Percentiles rank a stretch among this genome's conserved stretches.
phyloP scores from a whole-genome alignment of 2,329 filamentous ascomycete genomes.

The Harringtonia lauricola region DNA sequence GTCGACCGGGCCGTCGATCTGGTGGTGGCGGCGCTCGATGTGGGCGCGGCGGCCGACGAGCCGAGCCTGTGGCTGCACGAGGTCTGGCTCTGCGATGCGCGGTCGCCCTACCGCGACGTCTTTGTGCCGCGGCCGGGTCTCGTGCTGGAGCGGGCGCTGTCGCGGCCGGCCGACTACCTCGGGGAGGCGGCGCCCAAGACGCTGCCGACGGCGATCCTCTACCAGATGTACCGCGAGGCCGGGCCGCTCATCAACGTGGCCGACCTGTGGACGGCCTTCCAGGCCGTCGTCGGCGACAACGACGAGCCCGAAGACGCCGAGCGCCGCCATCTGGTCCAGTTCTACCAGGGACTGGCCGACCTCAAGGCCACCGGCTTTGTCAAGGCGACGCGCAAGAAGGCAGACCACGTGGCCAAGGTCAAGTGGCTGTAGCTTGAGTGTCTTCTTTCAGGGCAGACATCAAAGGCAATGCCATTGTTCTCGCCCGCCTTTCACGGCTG shows the following conservation, averaged over 20 bases:
- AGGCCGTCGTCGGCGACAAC: conserved; percentile 42
- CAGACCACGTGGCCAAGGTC: conserved; percentile 84
- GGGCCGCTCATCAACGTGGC: conserved; percentile 67
- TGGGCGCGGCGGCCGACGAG: conserved; percentile 23
- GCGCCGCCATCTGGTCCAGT: conserved; percentile 56
- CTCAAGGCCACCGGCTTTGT: conserved; percentile 77
- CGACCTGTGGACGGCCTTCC: conserved; percentile 71
- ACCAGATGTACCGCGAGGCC: conserved; percentile 69
- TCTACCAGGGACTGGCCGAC: conserved; percentile 79
- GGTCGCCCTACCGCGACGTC: conserved; percentile 58
- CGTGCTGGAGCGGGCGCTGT: conserved; percentile 60
- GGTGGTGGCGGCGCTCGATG: conserved; percentile 27
- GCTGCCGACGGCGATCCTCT: conserved; percentile 64
- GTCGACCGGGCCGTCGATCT: conserved; percentile 44
- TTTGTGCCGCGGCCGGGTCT: conserved; percentile 64
- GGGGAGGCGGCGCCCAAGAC: too few relatives aligned
- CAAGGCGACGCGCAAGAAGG: conserved; percentile 82
- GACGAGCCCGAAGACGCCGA: conserved; percentile 36
- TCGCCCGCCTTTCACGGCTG: too few relatives aligned
- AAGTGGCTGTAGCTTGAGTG: conserved; percentile 51
- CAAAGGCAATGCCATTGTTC: too few relatives aligned
- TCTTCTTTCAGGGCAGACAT: not conserved
- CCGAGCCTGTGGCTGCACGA: conserved; percentile 50
- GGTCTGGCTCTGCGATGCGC: conserved; percentile 64
- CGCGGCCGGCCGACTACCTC: conserved; percentile 66